Conservation (phyloP, 495 filamentous ascomycete species). For the Apiosordaria backusii region DNA sequence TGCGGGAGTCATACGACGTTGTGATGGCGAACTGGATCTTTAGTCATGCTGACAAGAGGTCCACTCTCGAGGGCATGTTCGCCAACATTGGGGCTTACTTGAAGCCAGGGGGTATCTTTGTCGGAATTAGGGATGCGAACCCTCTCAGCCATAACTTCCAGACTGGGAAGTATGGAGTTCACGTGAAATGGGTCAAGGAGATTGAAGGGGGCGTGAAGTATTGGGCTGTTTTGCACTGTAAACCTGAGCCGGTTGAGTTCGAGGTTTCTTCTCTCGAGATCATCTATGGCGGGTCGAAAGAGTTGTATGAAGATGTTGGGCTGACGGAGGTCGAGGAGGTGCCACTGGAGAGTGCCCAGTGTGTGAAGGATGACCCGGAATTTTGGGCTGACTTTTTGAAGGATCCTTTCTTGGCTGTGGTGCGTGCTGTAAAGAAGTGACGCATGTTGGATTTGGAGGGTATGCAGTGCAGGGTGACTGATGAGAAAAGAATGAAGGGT, state of each 20-base stretch:
- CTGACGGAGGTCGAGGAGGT: constrained; percentile 17
- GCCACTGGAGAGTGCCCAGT: constrained; percentile 16
- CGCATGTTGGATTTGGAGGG: too few relatives aligned
- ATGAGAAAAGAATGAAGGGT: too few relatives aligned
- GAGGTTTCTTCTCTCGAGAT: constrained; percentile 4
- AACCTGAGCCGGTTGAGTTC: constrained; percentile 7
- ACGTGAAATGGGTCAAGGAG: constrained; percentile 9
- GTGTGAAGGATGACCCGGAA: constrained; percentile 22
- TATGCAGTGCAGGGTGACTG: too few relatives aligned
- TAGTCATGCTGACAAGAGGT: constrained; percentile 20
- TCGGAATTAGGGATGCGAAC: constrained; percentile 20
- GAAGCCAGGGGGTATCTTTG: constrained; percentile 24
- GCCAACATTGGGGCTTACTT: constrained; percentile 21
- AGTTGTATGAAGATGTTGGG: constrained; percentile 21
- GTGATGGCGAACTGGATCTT: constrained; percentile 23
- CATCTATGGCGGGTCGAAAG: neutral
- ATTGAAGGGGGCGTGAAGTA: constrained; percentile 18
- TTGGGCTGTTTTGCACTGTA: constrained; percentile 6
- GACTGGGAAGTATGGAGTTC: constrained; percentile 16
- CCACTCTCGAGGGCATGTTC: constrained; percentile 25
- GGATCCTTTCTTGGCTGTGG: constrained; percentile 20
- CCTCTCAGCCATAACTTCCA: constrained; percentile 6
- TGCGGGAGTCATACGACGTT: constrained; percentile 21
- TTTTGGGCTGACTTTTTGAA: constrained; percentile 24
- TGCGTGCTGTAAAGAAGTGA: constrained; percentile 19